phyloP scores from a whole-genome alignment of 306 rosid genomes.

The Casuarina equisetifolia region DNA sequence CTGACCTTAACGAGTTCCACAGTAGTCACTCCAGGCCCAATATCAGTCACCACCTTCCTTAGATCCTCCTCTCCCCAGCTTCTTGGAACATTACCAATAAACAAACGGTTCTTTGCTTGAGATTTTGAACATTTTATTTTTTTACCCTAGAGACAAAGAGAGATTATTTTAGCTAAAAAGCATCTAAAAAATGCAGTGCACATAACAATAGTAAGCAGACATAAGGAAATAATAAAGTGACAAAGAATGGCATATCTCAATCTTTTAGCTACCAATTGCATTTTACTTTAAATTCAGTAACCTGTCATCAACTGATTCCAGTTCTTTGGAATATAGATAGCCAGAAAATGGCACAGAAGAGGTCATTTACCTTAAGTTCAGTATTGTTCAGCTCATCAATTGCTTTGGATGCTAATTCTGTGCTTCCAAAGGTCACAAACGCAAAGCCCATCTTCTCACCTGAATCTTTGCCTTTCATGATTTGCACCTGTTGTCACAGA shows the following conservation, averaged over 20 bases:
- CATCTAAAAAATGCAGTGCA: constrained; percentile 22
- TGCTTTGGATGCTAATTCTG: constrained; percentile 84
- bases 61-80: constrained; percentile 88
- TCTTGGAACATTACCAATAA: constrained; percentile 94
- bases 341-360: constrained; percentile 4
- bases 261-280: not conserved
- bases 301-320: constrained; percentile 8
- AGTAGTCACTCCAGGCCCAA: constrained; percentile 87
- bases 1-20: constrained; percentile 89
- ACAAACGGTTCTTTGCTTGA: constrained; percentile 94
- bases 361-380: constrained; percentile 66
- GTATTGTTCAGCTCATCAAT: constrained; percentile 73
- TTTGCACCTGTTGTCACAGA: constrained; percentile 68
- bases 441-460: constrained; percentile 79
- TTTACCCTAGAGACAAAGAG: constrained; percentile 47
- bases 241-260: not conserved
- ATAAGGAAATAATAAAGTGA: not conserved
- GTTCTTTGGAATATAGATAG: constrained; percentile 6
- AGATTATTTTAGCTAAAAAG: constrained; percentile 13
- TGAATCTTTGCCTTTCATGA: constrained; percentile 84
- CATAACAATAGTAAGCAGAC: constrained; percentile 12
- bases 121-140: constrained; percentile 85
- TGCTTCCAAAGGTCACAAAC: constrained; percentile 81
- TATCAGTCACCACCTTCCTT: constrained; percentile 62
- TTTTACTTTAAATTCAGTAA: not conserved